Evolutionary conservation across 306 rosid species (phyloP), one percentile per base, ranked within the genome.

Genomic region (Cajanus cajan): DNA sequence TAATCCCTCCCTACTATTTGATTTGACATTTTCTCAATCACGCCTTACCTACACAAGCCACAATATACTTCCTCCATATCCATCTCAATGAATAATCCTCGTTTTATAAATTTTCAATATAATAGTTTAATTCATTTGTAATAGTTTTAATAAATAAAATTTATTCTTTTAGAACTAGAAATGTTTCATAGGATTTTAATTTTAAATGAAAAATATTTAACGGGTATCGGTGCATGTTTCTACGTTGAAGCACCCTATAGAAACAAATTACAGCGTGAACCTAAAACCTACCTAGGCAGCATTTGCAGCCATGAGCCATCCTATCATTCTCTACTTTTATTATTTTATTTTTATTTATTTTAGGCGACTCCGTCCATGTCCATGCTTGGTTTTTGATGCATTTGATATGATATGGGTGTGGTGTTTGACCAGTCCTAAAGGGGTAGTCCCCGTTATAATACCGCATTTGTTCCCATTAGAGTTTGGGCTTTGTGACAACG

Each of bases 401-500:
- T 40, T 44, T 73, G 78, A 82, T 76, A 81, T 76, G 85, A 63
- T 73, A 67, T 19, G 80, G 82, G 81, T 62, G 63, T 39, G 75
- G 84, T 77, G 74, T 84, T 88, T 84, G 90, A 88, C 92, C 80
- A 45, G 84, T 82, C 78, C 40, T 47, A 47, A 31, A 47, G 31
- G 67, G 64, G 63, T 77, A 72, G 14, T 54, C 80, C 80, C 50
- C 45, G 68, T 84, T 40, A 73, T 75, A 45, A 16, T 4, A 14
- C 73, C 34, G 43, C 68, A 74, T 80, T 82, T 64, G 85, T 76
- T 50, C 73, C 81, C 73, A 48, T 74, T 62, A 52, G 74, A 79
- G 79, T 74, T 79, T 78, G 81, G 77, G 77, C 72, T 80, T 75
- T 71, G 72, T 62, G 86, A 77, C 78, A 64, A 79, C 71, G 62